Evolutionary conservation across 106 monocot genomes (phyloP), one percentile per base, ranked within the genome.

Genomic region (Hemerocallis citrina): DNA sequence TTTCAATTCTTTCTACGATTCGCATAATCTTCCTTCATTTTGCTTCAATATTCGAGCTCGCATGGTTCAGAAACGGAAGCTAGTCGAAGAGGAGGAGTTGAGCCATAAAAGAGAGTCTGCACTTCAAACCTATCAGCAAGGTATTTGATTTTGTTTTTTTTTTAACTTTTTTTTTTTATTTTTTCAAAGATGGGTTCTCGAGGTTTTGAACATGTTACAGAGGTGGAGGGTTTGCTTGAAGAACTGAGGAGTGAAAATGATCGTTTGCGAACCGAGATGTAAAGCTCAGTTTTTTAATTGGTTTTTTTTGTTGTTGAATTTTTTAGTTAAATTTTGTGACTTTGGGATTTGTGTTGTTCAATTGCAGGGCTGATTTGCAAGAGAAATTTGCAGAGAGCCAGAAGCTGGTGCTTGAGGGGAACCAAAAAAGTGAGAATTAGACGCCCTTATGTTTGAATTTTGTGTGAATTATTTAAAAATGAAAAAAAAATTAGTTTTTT

Each of bases 221-320:
- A 39, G 29, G 32, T 17, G 23, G 80, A 80, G 27, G 63, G 49
- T 3, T 32, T 70, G 68, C 60, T 81, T 12, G 71, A 71, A 63
- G 62, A 67, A 13, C 9, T 75, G 80, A 71, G 58, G 62, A 71
- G 43, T 45, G 67, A 72, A 36, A 81, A 76, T 33, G 63, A 76
- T 10, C 47, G 44, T 11, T 44, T 81, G 41, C 66, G 51, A 30
- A 16, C 33, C 1, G 57, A 72, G 34, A 62, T 81, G 81, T 81
- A 72, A 34, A 59, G 46, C 12, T 49, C 34, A 27, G 6, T 46
- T 42, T 1, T 27, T 10, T 4, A 28, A 29, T 32, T 59, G 23
- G 6, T 27, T 15, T 20, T 41, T 61, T n/a, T n/a, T n/a, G n/a
- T n/a, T 28, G 4, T 2, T 41, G 8, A 5, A 17, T 19, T 48